Percentiles rank a stretch among this genome's conserved stretches.
Conservation (phyloP, 176 grass and related monocot genomes). For the Carex kokanica region DNA sequence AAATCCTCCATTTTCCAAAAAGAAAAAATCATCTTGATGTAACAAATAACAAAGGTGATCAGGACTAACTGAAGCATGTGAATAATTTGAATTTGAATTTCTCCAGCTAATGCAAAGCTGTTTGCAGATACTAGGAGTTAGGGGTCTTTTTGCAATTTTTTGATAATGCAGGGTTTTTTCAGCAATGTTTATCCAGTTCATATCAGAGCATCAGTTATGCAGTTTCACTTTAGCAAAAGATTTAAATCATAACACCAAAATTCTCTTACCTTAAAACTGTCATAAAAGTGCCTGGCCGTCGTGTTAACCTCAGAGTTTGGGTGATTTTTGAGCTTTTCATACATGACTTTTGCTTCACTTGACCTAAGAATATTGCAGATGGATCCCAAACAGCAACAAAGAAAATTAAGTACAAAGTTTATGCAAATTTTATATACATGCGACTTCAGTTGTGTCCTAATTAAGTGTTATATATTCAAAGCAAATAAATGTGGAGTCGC, state of each 20-base stretch:
- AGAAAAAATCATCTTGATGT: background rate
- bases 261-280: slow-evolving; percentile 75
- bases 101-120: background rate
- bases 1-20: background rate
- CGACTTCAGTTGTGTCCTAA: background rate
- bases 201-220: background rate
- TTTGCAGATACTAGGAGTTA: background rate
- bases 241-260: background rate
- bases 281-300: slow-evolving; percentile 69
- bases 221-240: background rate
- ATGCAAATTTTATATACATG: background rate
- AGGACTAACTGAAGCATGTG: background rate
- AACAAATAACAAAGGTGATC: background rate
- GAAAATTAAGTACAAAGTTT: background rate
- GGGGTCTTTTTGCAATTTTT: background rate
- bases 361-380: slow-evolving; percentile 41
- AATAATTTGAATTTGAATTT: background rate
- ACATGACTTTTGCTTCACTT: slow-evolving; percentile 79
- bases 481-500: background rate
- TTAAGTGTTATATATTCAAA: background rate
- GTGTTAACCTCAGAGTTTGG: slow-evolving; percentile 63
- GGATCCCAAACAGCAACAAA: background rate
- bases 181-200: background rate
- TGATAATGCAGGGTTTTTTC: background rate
- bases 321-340: slow-evolving; percentile 80